A percentile compares a stretch with the other conserved stretches of the same genome.
Conservation (phyloP, 768 basidiomycete species). For the Tylopilus felleus region DNA sequence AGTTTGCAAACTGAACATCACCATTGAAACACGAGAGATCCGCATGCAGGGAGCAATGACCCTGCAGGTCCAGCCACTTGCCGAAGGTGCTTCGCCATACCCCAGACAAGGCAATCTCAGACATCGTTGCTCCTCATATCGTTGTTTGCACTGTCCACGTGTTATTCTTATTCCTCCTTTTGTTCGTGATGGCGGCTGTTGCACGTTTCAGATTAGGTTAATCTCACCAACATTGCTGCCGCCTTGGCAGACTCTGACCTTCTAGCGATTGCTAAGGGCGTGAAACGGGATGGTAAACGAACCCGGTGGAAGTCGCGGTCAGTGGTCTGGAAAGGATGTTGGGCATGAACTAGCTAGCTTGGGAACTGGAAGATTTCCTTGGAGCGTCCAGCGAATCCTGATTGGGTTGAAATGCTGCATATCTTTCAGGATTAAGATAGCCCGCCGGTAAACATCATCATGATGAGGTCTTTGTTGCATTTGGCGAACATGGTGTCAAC, state of each 20-base stretch:
- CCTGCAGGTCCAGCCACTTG: slow-evolving; percentile 9
- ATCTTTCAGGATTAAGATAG: background rate
- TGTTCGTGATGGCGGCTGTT: slow-evolving; percentile 2
- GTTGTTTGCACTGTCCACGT: slow-evolving; percentile 6
- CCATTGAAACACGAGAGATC: slow-evolving; percentile 22
- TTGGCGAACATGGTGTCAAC: too few species aligned
- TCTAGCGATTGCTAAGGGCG: slow-evolving; percentile 1
- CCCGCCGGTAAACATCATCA: too few species aligned
- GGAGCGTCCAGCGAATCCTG: background rate
- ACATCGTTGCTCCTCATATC: slow-evolving; percentile 12
- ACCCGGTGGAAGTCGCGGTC: background rate
- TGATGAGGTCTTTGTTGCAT: too few species aligned
- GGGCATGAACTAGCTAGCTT: slow-evolving; percentile 5
- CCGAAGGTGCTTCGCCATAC: background rate
- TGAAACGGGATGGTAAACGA: background rate
- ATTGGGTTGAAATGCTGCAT: slow-evolving; percentile 4
- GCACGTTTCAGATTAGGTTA: slow-evolving; percentile 12
- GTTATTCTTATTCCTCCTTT: background rate
- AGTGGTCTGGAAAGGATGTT: background rate
- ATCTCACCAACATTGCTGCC: slow-evolving; percentile 11
- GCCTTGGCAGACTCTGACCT: slow-evolving; percentile 11
- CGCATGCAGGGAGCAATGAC: slow-evolving; percentile 12
- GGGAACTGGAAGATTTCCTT: slow-evolving; percentile 8
- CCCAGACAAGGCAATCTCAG: slow-evolving; percentile 12
- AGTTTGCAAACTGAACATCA: slow-evolving; percentile 23